Conservation (phyloP, 192 early-diverging fungal genomes). For the Coemansia sp. region DNA sequence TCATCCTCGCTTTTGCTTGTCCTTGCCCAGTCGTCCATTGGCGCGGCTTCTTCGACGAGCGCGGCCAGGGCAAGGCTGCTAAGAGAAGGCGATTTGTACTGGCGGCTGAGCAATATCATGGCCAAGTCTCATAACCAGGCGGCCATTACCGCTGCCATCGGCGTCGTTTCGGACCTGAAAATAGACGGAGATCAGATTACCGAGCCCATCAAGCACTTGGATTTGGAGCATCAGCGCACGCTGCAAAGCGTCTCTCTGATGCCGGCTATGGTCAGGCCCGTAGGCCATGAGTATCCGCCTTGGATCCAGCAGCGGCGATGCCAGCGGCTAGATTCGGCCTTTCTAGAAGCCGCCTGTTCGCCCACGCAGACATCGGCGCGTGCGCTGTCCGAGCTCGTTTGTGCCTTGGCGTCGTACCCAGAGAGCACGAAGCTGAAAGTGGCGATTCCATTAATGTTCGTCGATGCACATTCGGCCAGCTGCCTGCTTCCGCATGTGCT, state of each 20-base stretch:
- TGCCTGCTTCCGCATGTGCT: conserved; percentile 35
- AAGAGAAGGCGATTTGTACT: conserved; percentile 22
- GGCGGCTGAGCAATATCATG: conserved; percentile 27
- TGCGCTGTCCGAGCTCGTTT: conserved; percentile 34
- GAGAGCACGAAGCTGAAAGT: conserved; percentile 18
- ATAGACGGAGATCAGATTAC: background rate
- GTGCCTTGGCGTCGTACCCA: conserved; percentile 21
- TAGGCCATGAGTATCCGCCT: background rate
- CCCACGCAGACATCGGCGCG: conserved; percentile 2
- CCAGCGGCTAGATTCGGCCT: conserved; percentile 18
- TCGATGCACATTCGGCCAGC: conserved; percentile 28
- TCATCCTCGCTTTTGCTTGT: conserved; percentile 17
- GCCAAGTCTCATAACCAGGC: conserved; percentile 14
- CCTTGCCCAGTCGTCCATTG: conserved; percentile 5
- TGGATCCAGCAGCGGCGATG: conserved; percentile 11
- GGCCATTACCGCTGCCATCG: conserved; percentile 24
- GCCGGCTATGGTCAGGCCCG: conserved; percentile 14
- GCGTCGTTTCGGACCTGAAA: conserved; percentile 15
- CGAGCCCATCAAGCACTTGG: conserved; percentile 10
- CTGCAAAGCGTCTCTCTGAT: conserved; percentile 22
- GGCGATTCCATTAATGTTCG: conserved; percentile 27
- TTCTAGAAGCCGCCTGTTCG: conserved; percentile 29
- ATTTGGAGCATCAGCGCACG: conserved; percentile 19
- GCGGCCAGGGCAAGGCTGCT: conserved; percentile 5
- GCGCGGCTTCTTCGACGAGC: background rate